Percentiles rank a stretch among this genome's conserved stretches.
These are phyloP conservation scores for Xylariaceae sp. DNA, from an alignment of 2,329 filamentous ascomycete genomes.

Conservation along the genomic window DNA sequence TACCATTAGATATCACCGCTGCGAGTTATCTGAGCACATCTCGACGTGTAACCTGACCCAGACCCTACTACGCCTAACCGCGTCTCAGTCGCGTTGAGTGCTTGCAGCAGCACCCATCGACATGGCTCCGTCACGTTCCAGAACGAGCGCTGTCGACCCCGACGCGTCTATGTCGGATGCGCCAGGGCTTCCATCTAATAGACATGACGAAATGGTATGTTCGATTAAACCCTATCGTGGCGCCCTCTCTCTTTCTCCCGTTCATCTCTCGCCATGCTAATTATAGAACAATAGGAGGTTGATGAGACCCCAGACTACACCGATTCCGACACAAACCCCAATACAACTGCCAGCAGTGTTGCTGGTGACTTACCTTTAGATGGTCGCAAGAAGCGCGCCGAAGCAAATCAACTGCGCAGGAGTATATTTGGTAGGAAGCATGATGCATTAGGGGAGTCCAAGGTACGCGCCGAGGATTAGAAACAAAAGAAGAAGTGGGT, in stretches of 20 bases:
- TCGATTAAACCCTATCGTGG: not conserved
- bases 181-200: conserved; percentile 51
- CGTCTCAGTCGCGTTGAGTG: conserved; percentile 66
- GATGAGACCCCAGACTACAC: conserved; percentile 72
- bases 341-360: conserved; percentile 82
- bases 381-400: conserved; percentile 83
- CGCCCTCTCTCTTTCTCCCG: not conserved
- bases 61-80: conserved; percentile 35
- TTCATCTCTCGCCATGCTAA: conserved; percentile 1
- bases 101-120: conserved; percentile 39
- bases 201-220: conserved; percentile 58
- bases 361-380: conserved; percentile 78
- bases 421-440: conserved; percentile 96
- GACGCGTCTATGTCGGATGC: conserved; percentile 71
- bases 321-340: conserved; percentile 71
- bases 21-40: not conserved
- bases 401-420: conserved; percentile 87
- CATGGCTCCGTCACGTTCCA: conserved; percentile 63
- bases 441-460: conserved; percentile 87
- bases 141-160: conserved; percentile 60
- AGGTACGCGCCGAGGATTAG: conserved; percentile 61
- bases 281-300: conserved; percentile 54
- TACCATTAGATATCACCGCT: not conserved
- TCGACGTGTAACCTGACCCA: conserved; percentile 8
- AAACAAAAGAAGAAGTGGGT: conserved; percentile 10